phyloP scores from a whole-genome alignment of 768 basidiomycete species.

The Boletus rubescentipes region DNA sequence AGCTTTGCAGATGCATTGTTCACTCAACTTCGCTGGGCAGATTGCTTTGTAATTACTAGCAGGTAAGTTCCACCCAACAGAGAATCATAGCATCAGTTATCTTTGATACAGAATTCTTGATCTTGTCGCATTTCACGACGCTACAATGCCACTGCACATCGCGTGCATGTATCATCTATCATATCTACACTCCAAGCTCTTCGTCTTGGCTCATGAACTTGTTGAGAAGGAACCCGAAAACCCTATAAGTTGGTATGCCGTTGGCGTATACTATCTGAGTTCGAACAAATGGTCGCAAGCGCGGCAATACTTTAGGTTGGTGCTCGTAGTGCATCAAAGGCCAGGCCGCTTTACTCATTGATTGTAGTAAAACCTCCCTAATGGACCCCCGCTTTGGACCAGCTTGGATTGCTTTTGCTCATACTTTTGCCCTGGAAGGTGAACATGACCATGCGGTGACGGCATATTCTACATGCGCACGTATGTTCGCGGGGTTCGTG shows the following conservation, averaged over 20 bases:
- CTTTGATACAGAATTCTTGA: conserved; percentile 66
- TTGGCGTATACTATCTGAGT: conserved; percentile 94
- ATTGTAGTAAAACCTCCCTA: conserved; percentile 82
- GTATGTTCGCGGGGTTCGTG: conserved; percentile 89
- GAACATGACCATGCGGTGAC: conserved; percentile 99
- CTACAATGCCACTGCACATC: conserved; percentile 91
- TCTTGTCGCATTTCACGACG: conserved; percentile 80
- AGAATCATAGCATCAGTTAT: background rate
- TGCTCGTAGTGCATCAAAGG: background rate
- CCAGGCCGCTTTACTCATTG: conserved; percentile 8
- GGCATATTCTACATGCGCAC: conserved; percentile 94
- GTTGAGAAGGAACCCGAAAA: conserved; percentile 93
- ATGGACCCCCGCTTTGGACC: conserved; percentile 97
- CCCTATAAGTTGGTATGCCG: conserved; percentile 96
- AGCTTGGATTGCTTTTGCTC: conserved; percentile 97
- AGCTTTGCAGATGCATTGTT: conserved; percentile 91
- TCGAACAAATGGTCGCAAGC: conserved; percentile 88
- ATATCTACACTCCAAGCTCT: conserved; percentile 88
- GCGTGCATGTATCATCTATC: conserved; percentile 98
- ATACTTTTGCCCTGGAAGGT: conserved; percentile 95
- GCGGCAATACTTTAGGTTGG: conserved; percentile 90
- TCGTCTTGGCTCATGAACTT: conserved; percentile 94
- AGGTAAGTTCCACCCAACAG: conserved; percentile 44
- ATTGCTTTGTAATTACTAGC: conserved; percentile 87
- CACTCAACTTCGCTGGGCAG: conserved; percentile 86